A percentile compares a stretch with the other conserved stretches of the same genome.
These are phyloP conservation scores for Clitocybe nebularis DNA, from an alignment of 1,284 basidiomycete genomes.

Conservation along the genomic window DNA sequence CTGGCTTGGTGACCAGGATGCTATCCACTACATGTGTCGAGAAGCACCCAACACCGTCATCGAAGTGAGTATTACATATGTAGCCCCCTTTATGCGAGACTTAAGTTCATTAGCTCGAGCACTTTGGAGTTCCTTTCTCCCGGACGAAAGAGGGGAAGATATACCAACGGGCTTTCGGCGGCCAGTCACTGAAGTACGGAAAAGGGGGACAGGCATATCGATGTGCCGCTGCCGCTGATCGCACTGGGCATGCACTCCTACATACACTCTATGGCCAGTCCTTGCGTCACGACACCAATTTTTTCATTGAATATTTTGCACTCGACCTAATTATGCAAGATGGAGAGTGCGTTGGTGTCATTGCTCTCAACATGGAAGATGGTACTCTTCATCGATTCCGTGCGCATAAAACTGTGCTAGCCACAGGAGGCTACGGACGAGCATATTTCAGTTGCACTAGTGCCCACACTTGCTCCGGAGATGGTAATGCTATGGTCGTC, in stretches of 20 bases:
- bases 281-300: slow-evolving; percentile 98
- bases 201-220: slow-evolving; percentile 99
- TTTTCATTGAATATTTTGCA: slow-evolving; percentile 99
- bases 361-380: slow-evolving; percentile 99
- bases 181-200: slow-evolving; percentile 95
- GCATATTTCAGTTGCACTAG: slow-evolving; percentile 99
- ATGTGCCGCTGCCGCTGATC: slow-evolving; percentile 97
- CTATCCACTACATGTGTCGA: slow-evolving; percentile 98
- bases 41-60: slow-evolving; percentile 94
- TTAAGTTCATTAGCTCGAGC: slow-evolving; percentile 74
- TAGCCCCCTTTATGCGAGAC: slow-evolving; percentile 5
- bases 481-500: slow-evolving; percentile 98
- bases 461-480: slow-evolving; percentile 98
- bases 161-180: slow-evolving; percentile 99
- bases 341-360: slow-evolving; percentile 98
- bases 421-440: slow-evolving; percentile 98
- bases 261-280: slow-evolving; percentile 99
- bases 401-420: slow-evolving; percentile 96
- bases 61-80: slow-evolving; percentile 53
- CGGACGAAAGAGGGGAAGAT: slow-evolving; percentile 99
- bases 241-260: slow-evolving; percentile 97
- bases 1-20: slow-evolving; percentile 99
- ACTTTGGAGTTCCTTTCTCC: slow-evolving; percentile 98
- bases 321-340: slow-evolving; percentile 98
- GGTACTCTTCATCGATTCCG: slow-evolving; percentile 99